Evolutionary conservation across 192 early-diverging fungal species (phyloP).

Genomic region (Umbelopsis sp.): DNA sequence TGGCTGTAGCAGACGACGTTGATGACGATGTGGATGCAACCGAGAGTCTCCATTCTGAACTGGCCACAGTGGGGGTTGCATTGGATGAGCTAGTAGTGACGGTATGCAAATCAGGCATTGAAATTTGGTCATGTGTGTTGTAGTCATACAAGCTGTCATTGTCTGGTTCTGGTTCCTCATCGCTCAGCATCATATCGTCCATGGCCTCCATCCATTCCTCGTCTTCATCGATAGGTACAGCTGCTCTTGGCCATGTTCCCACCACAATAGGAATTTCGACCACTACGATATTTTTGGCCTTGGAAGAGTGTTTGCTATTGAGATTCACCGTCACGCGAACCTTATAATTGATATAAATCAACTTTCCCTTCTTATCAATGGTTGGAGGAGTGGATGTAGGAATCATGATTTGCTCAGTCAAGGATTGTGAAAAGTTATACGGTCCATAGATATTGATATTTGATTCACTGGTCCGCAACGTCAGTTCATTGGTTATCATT

Average conservation of each 20-base stretch:
- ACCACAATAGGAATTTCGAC: slow-evolving; percentile 39
- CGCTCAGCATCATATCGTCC: neutral
- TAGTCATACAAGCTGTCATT: slow-evolving; percentile 20
- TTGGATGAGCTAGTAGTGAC: slow-evolving; percentile 5
- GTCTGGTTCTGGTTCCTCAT: neutral
- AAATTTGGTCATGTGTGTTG: slow-evolving; percentile 1
- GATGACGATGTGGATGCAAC: neutral
- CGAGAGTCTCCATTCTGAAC: neutral
- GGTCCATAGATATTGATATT: slow-evolving; percentile 27
- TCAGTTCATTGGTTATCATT: slow-evolving; percentile 20
- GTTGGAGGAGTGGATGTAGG: slow-evolving; percentile 38
- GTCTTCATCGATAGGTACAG: slow-evolving; percentile 45
- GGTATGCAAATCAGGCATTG: neutral
- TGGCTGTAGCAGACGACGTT: slow-evolving; percentile 5
- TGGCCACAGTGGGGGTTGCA: neutral
- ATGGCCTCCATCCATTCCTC: slow-evolving; percentile 27
- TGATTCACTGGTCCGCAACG: slow-evolving; percentile 1
- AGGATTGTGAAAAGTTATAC: slow-evolving; percentile 23
- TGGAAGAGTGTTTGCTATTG: neutral
- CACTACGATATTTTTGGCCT: slow-evolving; percentile 1
- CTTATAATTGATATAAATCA: slow-evolving; percentile 34
- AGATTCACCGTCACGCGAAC: slow-evolving; percentile 25
- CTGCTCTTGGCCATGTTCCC: slow-evolving; percentile 40
- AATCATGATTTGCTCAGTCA: slow-evolving; percentile 26
- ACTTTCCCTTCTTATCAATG: slow-evolving; percentile 25